Evolutionary conservation across 2,329 filamentous ascomycete genomes (phyloP).

Genomic region (Fusarium tricinctum): DNA sequence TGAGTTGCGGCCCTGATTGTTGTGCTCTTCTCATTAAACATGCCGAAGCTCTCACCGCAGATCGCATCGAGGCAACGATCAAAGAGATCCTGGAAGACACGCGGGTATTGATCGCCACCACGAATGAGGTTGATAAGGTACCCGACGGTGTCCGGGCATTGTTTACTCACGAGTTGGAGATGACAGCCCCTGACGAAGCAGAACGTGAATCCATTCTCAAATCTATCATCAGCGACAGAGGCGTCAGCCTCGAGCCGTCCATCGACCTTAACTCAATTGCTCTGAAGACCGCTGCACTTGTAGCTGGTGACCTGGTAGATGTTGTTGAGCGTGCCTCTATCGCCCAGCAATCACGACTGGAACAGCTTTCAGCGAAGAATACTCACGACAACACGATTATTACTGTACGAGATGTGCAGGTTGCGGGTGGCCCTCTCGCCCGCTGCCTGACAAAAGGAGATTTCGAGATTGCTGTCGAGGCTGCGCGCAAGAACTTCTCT

Average conservation of each 20-base stretch:
- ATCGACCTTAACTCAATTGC: conserved; percentile 89
- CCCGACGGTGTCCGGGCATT: conserved; percentile 89
- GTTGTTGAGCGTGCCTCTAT: conserved; percentile 91
- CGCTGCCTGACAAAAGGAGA: conserved; percentile 85
- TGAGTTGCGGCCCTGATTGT: conserved; percentile 86
- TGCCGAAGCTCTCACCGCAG: conserved; percentile 90
- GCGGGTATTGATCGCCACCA: conserved; percentile 90
- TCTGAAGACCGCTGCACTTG: conserved; percentile 93
- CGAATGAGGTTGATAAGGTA: conserved; percentile 94
- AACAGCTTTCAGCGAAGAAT: conserved; percentile 72
- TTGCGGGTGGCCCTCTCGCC: conserved; percentile 85
- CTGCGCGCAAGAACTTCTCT: conserved; percentile 96
- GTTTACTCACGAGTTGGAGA: conserved; percentile 96
- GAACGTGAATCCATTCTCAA: conserved; percentile 90
- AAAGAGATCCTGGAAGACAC: conserved; percentile 85
- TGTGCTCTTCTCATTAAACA: conserved; percentile 90
- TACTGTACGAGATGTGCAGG: conserved; percentile 84
- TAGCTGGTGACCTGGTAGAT: conserved; percentile 93
- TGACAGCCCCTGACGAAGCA: conserved; percentile 90
- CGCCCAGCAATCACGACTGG: conserved; percentile 80
- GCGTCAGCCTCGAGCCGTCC: conserved; percentile 82
- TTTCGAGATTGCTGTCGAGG: conserved; percentile 93
- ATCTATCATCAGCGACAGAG: conserved; percentile 81
- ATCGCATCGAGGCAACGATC: conserved; percentile 87
- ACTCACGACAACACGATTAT: conserved; percentile 60